Evolutionary conservation across 2,329 filamentous ascomycete species (phyloP).

Genomic region (Madurella fahalii): DNA sequence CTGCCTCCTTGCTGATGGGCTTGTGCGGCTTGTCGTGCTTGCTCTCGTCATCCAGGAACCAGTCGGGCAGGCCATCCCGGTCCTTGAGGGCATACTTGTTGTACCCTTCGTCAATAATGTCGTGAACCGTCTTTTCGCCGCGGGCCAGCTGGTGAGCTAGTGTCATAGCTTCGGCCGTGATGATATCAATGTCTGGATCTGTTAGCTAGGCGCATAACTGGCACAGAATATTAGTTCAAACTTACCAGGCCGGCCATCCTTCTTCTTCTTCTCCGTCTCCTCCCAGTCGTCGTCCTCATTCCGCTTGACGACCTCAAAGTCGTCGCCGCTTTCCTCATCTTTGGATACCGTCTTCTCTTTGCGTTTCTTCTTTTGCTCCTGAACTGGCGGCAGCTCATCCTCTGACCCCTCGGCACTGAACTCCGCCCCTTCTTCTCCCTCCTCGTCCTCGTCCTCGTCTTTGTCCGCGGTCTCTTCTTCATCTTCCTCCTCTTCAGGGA

Average conservation of each 20-base stretch:
- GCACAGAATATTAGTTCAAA: not conserved
- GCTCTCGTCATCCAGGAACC: slow-evolving; percentile 92
- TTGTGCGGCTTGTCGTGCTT: slow-evolving; percentile 79
- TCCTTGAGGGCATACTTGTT: slow-evolving; percentile 92
- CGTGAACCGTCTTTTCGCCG: slow-evolving; percentile 72
- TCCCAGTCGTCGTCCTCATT: slow-evolving; percentile 55
- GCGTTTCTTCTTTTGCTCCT: slow-evolving; percentile 25
- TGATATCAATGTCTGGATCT: slow-evolving; percentile 85
- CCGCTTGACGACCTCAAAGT: slow-evolving; percentile 61
- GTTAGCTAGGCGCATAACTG: slow-evolving; percentile 14
- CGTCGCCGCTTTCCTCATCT: slow-evolving; percentile 34
- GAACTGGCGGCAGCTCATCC: slow-evolving; percentile 22
- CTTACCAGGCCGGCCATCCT: slow-evolving; percentile 60
- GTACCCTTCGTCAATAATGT: slow-evolving; percentile 86
- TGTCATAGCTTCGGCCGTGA: slow-evolving; percentile 99
- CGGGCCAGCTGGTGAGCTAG: slow-evolving; percentile 88
- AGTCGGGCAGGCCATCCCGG: slow-evolving; percentile 86
- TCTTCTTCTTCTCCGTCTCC: slow-evolving; percentile 56
- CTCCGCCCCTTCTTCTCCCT: slow-evolving; percentile 31
- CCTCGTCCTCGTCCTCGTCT: slow-evolving; percentile 41
- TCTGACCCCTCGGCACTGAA: slow-evolving; percentile 20
- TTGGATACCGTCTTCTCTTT: slow-evolving; percentile 32
- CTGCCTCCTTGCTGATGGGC: slow-evolving; percentile 88
- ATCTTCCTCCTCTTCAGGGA: slow-evolving; percentile 35
- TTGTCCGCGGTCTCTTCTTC: too few species aligned